Percentiles rank a stretch among this genome's conserved stretches.
These are phyloP conservation scores for Dovyalis caffra DNA, from an alignment of 345 rosid genomes.

Conservation along the genomic window DNA sequence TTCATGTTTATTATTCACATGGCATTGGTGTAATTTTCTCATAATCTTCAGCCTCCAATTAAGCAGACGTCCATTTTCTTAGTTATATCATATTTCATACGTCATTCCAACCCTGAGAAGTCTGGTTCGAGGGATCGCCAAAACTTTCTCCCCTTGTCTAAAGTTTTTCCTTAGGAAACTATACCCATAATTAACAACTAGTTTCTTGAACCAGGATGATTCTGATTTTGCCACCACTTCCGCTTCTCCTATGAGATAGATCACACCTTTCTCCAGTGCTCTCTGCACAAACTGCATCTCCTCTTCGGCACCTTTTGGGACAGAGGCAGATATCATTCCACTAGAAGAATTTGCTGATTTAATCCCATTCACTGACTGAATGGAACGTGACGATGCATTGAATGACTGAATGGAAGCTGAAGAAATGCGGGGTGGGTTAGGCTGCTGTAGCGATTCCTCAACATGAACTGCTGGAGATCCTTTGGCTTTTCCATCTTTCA, in stretches of 20 bases:
- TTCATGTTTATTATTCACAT: no score
- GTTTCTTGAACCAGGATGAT: constrained; percentile 58
- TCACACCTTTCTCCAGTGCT: constrained; percentile 60
- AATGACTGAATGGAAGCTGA: no score
- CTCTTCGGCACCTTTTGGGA: constrained; percentile 30
- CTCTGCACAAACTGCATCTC: constrained; percentile 56
- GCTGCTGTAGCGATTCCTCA: constrained; percentile 40
- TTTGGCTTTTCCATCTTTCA: constrained; percentile 15
- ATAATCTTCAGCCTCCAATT: no score
- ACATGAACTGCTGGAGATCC: constrained; percentile 18
- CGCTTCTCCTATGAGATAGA: constrained; percentile 68
- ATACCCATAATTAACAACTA: constrained; percentile 53
- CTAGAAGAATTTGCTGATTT: constrained; percentile 23
- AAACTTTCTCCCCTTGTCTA: constrained; percentile 50
- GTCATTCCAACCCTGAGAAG: constrained; percentile 82
- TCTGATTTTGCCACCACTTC: constrained; percentile 47
- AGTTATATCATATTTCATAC: constrained; percentile 50
- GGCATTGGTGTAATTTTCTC: no score
- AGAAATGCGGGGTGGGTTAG: not conserved
- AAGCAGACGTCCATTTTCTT: no score
- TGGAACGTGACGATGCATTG: constrained; percentile 41
- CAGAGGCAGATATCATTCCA: constrained; percentile 11
- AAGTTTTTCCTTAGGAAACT: constrained; percentile 61
- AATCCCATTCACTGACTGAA: constrained; percentile 21
- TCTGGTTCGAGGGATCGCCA: constrained; percentile 57